Evolutionary conservation across 2,329 filamentous ascomycete species (phyloP), one percentile per base, ranked within the genome.

Genomic region (Calonectria hongkongensis): DNA sequence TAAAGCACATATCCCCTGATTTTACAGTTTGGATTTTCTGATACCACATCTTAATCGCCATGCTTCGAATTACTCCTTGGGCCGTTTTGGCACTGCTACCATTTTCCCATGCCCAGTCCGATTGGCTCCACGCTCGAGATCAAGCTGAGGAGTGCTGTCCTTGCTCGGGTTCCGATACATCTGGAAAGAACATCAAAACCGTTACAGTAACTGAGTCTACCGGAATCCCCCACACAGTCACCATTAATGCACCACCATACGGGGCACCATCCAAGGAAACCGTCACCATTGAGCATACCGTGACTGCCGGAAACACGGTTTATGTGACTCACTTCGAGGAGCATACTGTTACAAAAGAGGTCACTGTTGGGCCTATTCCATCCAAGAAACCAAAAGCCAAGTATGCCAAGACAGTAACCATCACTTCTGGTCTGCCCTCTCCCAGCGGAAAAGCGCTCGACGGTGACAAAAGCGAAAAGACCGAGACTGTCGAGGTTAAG

Each of bases 81-180:
- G 76, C 79, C 58, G 28, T 79, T 33, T 67, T 84, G 73, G 80
- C 78, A 36, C 70, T 81, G 45, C 75, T 77, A 21, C 70, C 79
- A 47, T 27, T 80, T n/a, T 75, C 74, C 8, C 75, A 82, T 21
- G 83, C 82, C 51, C 77, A 75, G 18, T 74, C 80, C 41, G 73
- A 74, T 36, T 74, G 75, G 39, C 62, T 79, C 21, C 68, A 74
- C 10, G 47, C 75, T 28, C 77, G 76, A 58, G 72, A 71, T 16
- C 67, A 74, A 18, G 67, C 65, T n/a, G 69, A 78, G 5, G 77
- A 80, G 58, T 83, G 80, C 63, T 82, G 81, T 50, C 79, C 83
- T 41, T 84, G 83, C 28, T 69, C 78, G 7, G 62, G 68, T 12
- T 50, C 78, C 21, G 73, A 73, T 27, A 72, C 67, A 15, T 33